phyloP scores from a whole-genome alignment of 225 moss, liverwort and hornwort species.

The Bryum argenteum region DNA sequence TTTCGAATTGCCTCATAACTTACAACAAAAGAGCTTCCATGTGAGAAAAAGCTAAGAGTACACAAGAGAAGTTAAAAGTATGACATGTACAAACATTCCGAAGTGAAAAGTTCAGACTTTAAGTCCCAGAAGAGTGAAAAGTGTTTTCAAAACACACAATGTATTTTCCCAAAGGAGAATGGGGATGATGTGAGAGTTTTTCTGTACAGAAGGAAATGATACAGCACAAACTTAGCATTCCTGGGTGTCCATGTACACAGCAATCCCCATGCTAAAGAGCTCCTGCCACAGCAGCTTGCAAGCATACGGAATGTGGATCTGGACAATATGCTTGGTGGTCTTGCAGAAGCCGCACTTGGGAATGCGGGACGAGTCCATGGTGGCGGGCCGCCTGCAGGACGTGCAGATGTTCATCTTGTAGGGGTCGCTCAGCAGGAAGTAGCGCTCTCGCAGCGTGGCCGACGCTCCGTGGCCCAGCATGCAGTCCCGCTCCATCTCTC shows the following conservation, averaged over 20 bases:
- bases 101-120: too few relatives aligned
- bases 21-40: too few relatives aligned
- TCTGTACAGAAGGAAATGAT: conserved; percentile 28
- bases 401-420: conserved; percentile 77
- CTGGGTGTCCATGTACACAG: conserved; percentile 69
- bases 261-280: conserved; percentile 94
- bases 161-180: background rate
- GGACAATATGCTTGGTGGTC: conserved; percentile 68
- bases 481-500: conserved; percentile 98
- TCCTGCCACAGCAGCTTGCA: conserved; percentile 91
- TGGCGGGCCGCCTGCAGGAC: conserved; percentile 69
- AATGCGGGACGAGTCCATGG: conserved; percentile 59
- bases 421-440: conserved; percentile 82
- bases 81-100: too few relatives aligned
- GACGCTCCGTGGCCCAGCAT: conserved; percentile 96
- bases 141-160: conserved; percentile 15
- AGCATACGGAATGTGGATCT: conserved; percentile 82
- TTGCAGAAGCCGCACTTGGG: conserved; percentile 74
- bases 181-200: background rate
- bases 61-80: too few relatives aligned
- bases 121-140: too few relatives aligned
- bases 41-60: too few relatives aligned
- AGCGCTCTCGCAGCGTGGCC: conserved; percentile 81
- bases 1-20: too few relatives aligned
- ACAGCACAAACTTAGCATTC: conserved; percentile 28